phyloP scores from a whole-genome alignment of 371 early-diverging fungal genomes.

The Mortierella sp. region DNA sequence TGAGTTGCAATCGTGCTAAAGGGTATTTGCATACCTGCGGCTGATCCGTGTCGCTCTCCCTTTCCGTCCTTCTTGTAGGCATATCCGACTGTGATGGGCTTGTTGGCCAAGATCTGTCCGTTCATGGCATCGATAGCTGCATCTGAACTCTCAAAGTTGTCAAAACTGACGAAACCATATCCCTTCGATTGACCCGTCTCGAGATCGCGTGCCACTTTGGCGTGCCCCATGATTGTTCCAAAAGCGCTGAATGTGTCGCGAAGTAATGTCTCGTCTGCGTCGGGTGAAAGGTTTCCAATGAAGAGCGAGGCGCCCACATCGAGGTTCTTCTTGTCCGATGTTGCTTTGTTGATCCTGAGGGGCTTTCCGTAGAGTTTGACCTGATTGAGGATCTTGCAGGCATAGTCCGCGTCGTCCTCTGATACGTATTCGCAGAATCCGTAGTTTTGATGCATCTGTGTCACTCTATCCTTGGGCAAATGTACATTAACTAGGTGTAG shows the following conservation, averaged over 20 bases:
- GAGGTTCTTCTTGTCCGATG: slow-evolving; percentile 89
- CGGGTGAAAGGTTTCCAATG: slow-evolving; percentile 95
- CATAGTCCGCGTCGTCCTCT: slow-evolving; percentile 98
- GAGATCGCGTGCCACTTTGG: slow-evolving; percentile 88
- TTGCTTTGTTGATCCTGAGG: slow-evolving; percentile 96
- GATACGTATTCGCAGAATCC: slow-evolving; percentile 97
- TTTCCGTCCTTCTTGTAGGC: slow-evolving; percentile 99
- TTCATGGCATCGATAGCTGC: slow-evolving; percentile 98
- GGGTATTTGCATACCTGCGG: slow-evolving; percentile 74
- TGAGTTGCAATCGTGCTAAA: background rate
- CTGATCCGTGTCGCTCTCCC: slow-evolving; percentile 97
- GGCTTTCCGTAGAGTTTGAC: slow-evolving; percentile 96
- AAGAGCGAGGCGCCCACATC: slow-evolving; percentile 98
- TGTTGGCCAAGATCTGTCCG: slow-evolving; percentile 95
- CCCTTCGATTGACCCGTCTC: slow-evolving; percentile 91
- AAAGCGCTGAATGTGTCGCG: slow-evolving; percentile 97
- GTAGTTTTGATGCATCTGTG: slow-evolving; percentile 95
- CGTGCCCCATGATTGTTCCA: slow-evolving; percentile 78
- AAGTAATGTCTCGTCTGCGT: slow-evolving; percentile 95
- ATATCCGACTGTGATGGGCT: slow-evolving; percentile 91
- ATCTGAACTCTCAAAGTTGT: slow-evolving; percentile 96
- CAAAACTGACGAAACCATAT: slow-evolving; percentile 95
- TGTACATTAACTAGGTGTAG: slow-evolving; percentile 86
- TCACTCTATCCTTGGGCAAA: slow-evolving; percentile 97
- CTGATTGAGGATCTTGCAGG: slow-evolving; percentile 97